Evolutionary conservation across 768 basidiomycete genomes (phyloP).

Genomic region (Tricholoma terreum): DNA sequence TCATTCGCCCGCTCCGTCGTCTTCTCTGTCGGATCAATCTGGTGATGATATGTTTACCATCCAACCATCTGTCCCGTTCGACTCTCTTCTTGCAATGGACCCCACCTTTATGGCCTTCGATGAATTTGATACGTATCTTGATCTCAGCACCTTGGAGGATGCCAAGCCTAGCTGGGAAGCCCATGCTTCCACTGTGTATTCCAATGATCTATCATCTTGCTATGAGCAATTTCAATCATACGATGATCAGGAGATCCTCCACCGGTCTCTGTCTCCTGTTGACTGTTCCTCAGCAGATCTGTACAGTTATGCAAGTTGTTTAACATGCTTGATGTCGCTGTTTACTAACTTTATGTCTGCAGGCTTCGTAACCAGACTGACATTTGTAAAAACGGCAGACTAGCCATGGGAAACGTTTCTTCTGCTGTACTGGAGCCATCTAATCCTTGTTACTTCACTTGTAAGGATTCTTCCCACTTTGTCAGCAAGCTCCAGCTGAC

Average conservation of each 20-base stretch:
- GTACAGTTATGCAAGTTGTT: conserved; percentile 31
- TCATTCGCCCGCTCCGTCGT: conserved; percentile 11
- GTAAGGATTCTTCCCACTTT: conserved; percentile 13
- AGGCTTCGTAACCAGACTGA: conserved; percentile 11
- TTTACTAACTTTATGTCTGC: background rate
- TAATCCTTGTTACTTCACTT: conserved; percentile 9
- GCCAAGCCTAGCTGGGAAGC: conserved; percentile 10
- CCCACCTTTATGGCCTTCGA: conserved; percentile 4
- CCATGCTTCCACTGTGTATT: conserved; percentile 13
- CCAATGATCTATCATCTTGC: conserved; percentile 11
- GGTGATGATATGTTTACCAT: conserved; percentile 7
- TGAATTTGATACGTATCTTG: conserved; percentile 14
- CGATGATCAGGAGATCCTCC: conserved; percentile 11
- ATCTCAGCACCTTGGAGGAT: conserved; percentile 7
- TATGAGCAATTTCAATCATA: conserved; percentile 10
- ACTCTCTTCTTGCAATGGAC: conserved; percentile 20
- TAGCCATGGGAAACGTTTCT: background rate
- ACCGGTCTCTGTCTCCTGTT: conserved; percentile 17
- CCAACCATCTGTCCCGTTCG: conserved; percentile 16
- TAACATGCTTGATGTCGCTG: background rate
- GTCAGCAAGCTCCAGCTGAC: conserved; percentile 2
- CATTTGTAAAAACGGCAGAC: background rate
- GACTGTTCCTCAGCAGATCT: conserved; percentile 29
- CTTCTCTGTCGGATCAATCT: conserved; percentile 12
- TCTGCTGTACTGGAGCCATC: background rate